Evolutionary conservation across 148 eudicot species (phyloP).

Genomic region (Rhododendron simsii): DNA sequence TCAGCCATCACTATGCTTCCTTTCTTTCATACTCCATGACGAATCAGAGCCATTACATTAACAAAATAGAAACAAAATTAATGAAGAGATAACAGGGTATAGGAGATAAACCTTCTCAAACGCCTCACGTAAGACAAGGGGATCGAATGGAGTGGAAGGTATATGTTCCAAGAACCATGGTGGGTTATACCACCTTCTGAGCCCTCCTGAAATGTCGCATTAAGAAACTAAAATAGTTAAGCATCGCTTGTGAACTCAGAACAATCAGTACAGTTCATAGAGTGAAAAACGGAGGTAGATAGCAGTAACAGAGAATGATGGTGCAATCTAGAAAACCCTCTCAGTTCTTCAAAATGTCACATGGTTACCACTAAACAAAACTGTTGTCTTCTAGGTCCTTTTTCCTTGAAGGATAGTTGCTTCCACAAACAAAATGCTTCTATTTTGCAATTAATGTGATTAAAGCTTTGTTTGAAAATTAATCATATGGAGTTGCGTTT

Average conservation of each 20-base stretch:
- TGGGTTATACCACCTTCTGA: slow-evolving; percentile 91
- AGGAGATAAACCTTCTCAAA: slow-evolving; percentile 66
- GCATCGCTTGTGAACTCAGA: background rate
- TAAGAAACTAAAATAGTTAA: background rate
- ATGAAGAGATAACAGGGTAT: background rate
- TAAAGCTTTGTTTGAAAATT: background rate
- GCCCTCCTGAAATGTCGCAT: slow-evolving; percentile 46
- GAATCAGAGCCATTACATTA: background rate
- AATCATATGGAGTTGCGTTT: background rate
- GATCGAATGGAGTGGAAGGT: slow-evolving; percentile 69
- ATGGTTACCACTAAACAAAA: background rate
- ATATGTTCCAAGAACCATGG: slow-evolving; percentile 67
- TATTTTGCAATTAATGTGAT: background rate
- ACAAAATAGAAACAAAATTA: background rate
- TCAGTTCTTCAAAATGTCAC: background rate
- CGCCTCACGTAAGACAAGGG: slow-evolving; percentile 61
- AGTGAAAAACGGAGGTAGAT: background rate
- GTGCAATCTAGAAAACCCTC: background rate
- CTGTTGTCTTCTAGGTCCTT: background rate
- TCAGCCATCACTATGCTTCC: background rate
- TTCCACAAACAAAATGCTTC: background rate
- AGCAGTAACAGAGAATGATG: background rate
- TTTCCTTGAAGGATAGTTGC: background rate
- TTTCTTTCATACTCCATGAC: background rate
- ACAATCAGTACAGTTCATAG: background rate